A percentile compares a stretch with the other conserved stretches of the same genome.
These are phyloP conservation scores for Austroboletus eburneus DNA, from an alignment of 768 basidiomycete species.

Conservation along the genomic window DNA sequence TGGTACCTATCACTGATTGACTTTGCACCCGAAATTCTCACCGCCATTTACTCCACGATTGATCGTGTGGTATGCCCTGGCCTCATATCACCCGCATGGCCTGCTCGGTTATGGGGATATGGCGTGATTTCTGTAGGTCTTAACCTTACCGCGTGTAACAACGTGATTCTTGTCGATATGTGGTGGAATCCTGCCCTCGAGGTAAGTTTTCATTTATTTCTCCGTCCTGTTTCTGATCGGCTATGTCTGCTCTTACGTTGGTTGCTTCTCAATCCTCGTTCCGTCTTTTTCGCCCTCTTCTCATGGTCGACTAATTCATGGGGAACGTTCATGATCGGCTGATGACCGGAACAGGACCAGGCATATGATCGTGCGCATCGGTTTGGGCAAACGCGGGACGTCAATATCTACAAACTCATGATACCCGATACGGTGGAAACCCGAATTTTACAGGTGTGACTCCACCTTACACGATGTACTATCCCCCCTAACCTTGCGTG, in stretches of 20 bases:
- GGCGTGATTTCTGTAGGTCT: conserved; percentile 47
- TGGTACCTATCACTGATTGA: conserved; percentile 12
- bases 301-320: too few relatives aligned
- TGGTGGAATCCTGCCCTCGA: conserved; percentile 96
- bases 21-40: conserved; percentile 1
- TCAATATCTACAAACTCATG: conserved; percentile 86
- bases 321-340: neutral
- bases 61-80: neutral
- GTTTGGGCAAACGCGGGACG: conserved; percentile 81
- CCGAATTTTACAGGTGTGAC: conserved; percentile 64
- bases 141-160: conserved; percentile 90
- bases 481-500: neutral
- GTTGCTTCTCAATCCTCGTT: neutral
- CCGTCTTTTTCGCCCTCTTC: neutral
- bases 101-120: conserved; percentile 5
- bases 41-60: neutral
- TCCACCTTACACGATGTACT: neutral
- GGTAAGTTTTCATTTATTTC: conserved; percentile 36
- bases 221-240: conserved; percentile 5
- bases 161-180: conserved; percentile 87
- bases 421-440: conserved; percentile 85
- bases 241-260: neutral
- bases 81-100: neutral
- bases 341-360: conserved; percentile 57
- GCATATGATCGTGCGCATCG: conserved; percentile 92